Evolutionary conservation across 805 yeast species (phyloP).

Genomic region (Cyberlindnera mrakii): DNA sequence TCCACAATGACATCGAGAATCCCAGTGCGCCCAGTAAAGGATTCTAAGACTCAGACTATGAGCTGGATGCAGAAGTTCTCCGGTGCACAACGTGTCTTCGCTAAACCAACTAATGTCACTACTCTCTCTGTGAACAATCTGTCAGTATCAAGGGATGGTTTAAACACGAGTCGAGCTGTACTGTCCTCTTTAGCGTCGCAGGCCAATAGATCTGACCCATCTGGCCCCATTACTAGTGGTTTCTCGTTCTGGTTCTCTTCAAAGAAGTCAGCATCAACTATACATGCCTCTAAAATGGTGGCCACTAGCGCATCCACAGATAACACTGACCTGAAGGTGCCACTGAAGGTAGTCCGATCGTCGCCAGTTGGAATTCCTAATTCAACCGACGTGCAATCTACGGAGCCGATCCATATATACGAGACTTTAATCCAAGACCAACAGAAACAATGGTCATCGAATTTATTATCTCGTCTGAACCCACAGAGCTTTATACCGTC

Average conservation of each 20-base stretch:
- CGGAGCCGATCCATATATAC: background rate
- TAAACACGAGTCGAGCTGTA: conserved; percentile 4
- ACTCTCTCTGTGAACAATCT: conserved; percentile 5
- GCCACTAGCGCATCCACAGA: too few relatives aligned
- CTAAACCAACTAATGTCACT: conserved; percentile 4
- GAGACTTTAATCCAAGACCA: background rate
- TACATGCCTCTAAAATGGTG: background rate
- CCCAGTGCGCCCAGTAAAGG: conserved; percentile 15
- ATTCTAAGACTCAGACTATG: conserved; percentile 20
- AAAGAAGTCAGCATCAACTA: conserved; percentile 1
- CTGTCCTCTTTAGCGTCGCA: conserved; percentile 12
- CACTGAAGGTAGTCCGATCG: too few relatives aligned
- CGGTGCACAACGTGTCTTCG: conserved; percentile 1
- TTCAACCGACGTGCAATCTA: background rate
- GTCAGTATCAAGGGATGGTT: conserved; percentile 2
- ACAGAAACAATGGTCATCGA: conserved; percentile 13
- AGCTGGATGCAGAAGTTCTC: conserved; percentile 22
- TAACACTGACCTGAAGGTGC: too few relatives aligned
- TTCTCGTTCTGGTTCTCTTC: conserved; percentile 10
- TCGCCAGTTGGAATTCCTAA: too few relatives aligned
- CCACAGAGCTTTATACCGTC: conserved; percentile 9
- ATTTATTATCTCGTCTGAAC: conserved; percentile 6
- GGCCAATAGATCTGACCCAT: conserved; percentile 2
- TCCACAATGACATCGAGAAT: conserved; percentile 19
- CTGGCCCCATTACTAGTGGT: conserved; percentile 2